phyloP scores from a whole-genome alignment of 768 basidiomycete species.

The Lepiota venenata region DNA sequence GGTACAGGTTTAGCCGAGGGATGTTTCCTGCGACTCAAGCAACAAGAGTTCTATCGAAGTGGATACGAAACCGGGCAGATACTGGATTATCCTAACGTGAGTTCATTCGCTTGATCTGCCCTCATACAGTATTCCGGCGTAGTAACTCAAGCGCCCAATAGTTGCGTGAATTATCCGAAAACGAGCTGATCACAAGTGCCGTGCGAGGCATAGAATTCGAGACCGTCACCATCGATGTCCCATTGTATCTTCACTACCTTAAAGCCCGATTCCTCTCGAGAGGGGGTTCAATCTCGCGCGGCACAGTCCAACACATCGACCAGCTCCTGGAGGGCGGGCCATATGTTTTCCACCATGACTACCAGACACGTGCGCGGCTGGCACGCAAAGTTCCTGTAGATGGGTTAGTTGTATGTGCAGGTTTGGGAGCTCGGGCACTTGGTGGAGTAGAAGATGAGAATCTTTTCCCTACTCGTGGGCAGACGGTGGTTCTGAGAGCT shows the following conservation, averaged over 20 bases:
- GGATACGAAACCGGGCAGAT: conserved; percentile 32
- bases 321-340: conserved; percentile 50
- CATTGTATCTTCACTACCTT: conserved; percentile 63
- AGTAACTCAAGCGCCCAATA: conserved; percentile 18
- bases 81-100: conserved; percentile 52
- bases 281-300: conserved; percentile 52
- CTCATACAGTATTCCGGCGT: background rate
- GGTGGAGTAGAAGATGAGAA: conserved; percentile 78
- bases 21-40: conserved; percentile 61
- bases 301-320: conserved; percentile 53
- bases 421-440: conserved; percentile 70
- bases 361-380: background rate
- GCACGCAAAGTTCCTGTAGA: conserved; percentile 6
- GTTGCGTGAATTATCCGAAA: conserved; percentile 30
- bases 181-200: conserved; percentile 37
- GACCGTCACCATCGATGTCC: conserved; percentile 62
- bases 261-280: conserved; percentile 47
- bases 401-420: conserved; percentile 46
- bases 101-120: conserved; percentile 12
- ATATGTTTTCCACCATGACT: conserved; percentile 15
- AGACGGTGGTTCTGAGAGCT: conserved; percentile 73
- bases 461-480: conserved; percentile 78
- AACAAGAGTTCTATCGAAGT: conserved; percentile 56
- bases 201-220: conserved; percentile 49
- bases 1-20: conserved; percentile 45